phyloP scores from a whole-genome alignment of 805 yeast species.

The Kuraishia capsulata region DNA sequence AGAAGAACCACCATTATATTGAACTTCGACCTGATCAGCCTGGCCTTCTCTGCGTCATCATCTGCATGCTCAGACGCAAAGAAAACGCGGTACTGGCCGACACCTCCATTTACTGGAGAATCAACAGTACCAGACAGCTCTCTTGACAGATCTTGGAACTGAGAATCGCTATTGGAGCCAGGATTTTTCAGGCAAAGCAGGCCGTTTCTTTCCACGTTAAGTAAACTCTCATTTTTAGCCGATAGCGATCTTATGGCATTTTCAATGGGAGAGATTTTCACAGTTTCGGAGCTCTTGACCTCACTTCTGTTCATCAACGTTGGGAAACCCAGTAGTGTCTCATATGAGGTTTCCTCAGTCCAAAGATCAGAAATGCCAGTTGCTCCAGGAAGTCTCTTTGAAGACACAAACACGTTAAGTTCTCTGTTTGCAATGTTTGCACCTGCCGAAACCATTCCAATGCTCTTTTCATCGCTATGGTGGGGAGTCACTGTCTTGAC shows the following conservation, averaged over 20 bases:
- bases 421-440: conserved; percentile 68
- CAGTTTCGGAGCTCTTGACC: conserved; percentile 36
- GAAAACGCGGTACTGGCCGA: conserved; percentile 71
- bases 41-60: conserved; percentile 13
- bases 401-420: conserved; percentile 57
- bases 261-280: conserved; percentile 71
- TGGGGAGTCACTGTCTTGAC: conserved; percentile 68
- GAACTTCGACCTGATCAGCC: conserved; percentile 39
- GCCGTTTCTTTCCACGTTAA: conserved; percentile 24
- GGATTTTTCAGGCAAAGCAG: conserved; percentile 52
- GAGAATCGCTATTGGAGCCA: conserved; percentile 37
- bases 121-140: conserved; percentile 79
- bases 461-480: conserved; percentile 18
- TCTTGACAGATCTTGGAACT: conserved; percentile 59
- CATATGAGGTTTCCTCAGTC: conserved; percentile 83
- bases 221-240: conserved; percentile 61
- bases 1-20: conserved; percentile 60
- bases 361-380: conserved; percentile 67
- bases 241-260: conserved; percentile 67
- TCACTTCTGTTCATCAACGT: conserved; percentile 82
- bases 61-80: conserved; percentile 25
- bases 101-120: conserved; percentile 90
- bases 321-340: conserved; percentile 71
- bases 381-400: conserved; percentile 67
- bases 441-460: conserved; percentile 42